Evolutionary conservation across 768 basidiomycete genomes (phyloP), one percentile per base, ranked within the genome.

Genomic region (Pluteus cervinus): DNA sequence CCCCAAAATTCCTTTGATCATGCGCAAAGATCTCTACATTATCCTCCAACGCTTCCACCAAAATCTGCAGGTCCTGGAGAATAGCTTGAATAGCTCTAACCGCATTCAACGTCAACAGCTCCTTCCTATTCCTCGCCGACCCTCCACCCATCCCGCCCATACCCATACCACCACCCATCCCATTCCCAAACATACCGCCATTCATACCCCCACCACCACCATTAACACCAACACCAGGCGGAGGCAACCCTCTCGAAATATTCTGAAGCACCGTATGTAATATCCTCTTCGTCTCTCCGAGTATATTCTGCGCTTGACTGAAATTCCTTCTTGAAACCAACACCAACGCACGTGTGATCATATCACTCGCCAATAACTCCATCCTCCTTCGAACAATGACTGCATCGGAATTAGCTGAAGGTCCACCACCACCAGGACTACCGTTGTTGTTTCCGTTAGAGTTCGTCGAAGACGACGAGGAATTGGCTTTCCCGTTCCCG

Each of bases 341-440:
- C 21, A 98, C 86, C 21, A 99, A 73, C 12, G 86, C 84, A 8
- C 96, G 81, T 2, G 92, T 92, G 55, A 98, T 91, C 91, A 98
- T 98, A 60, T 98, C 96, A 18, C 85, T 86, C 17, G 91, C 87
- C 25, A 98, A 75, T 4, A 99, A 76, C 66, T 99, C 96, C 91
- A 98, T 96, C 16, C 94, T 69, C 25, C 96, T 73, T 18, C 96
- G 80, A 18, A 94, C 86, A 49, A 99, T 92, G 36, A 85, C 79
- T 1, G 91, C 83, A 53, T 94, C 89, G 0, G 87, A 87, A 3
- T 63, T 63, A 4, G 65, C 57, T 24, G 72, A 63, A 1, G 68
- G 68, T 21, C 75, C 66, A 33, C 69, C 63, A 9, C 56, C 51
- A n/a, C n/a, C n/a, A 9, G 18, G 21, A 24, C 14, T 29, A 20